Base-by-base conservation (phyloP, 2,329 filamentous ascomycete genomes). In the Volutella citrinella region DNA sequence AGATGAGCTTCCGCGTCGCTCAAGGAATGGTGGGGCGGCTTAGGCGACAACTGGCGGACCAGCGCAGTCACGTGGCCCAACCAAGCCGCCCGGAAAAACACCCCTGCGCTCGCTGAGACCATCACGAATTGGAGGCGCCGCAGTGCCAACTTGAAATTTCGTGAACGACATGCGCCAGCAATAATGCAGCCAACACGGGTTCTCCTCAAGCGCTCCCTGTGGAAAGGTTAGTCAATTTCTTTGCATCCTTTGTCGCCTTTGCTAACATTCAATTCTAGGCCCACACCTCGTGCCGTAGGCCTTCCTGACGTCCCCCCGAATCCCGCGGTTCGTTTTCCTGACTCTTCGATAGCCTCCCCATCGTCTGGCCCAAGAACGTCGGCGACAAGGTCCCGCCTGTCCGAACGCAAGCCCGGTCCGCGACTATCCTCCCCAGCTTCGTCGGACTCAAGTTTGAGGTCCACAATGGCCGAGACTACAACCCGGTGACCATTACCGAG, bases 351-450 rank as follows among this genome's bases (percentile, higher is more conserved):
- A 80, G 76, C 36, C 72, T 80, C 40, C 85, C 75, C n/a, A 84
- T 89, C 49, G 68, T 77, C 55, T 66, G 69, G 54, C 74, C 64
- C 22, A 74, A 71, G 53, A 71, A 68, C 43, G 61, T 73, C 6
- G 82, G 82, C 53, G 72, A 86, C 51, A 75, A 73, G 45, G 69
- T 76, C 5, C 78, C 76, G 23, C 84, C 87, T 10, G 90, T 96
- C 60, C 82, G 79, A 56, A 96, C 90, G 12, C 86, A 91, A 61
- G 89, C 89, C 22, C 86, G 90, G 46, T 78, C 84, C 36, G 90
- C 90, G 19, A 95, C 89, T 6, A 93, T 96, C 53, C 74, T 95
- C 36, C 90, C 90, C 44, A 94, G 86, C 64, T 95, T 95, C 59
- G 87, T 96, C 34, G 89, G 89, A 11, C 69, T 95, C 53, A 82